phyloP scores from a whole-genome alignment of 106 monocot genomes.

The Amphibolis antarctica region DNA sequence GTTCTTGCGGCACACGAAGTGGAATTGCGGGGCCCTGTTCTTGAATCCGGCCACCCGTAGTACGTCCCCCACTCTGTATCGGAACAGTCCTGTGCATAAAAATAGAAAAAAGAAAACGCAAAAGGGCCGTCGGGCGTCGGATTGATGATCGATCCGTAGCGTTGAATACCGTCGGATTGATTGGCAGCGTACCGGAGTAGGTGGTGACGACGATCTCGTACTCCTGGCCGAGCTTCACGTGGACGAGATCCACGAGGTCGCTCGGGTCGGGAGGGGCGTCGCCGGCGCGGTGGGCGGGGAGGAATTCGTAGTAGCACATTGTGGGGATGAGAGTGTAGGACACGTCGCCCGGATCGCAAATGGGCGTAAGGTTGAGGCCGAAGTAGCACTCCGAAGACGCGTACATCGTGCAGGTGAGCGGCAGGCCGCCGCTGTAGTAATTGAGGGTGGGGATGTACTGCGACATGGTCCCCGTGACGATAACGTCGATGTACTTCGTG shows the following conservation, averaged over 20 bases:
- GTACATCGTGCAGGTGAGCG: slow-evolving; percentile 80
- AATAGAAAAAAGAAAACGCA: not conserved
- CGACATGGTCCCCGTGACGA: slow-evolving; percentile 83
- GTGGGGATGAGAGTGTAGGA: slow-evolving; percentile 76
- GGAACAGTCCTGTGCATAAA: slow-evolving; percentile 39
- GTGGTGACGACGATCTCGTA: slow-evolving; percentile 94
- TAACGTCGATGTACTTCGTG: slow-evolving; percentile 76
- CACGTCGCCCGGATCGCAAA: slow-evolving; percentile 64
- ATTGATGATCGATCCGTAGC: too few species aligned
- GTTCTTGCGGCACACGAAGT: slow-evolving; percentile 65
- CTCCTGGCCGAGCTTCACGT: slow-evolving; percentile 64
- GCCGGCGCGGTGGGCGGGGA: slow-evolving; percentile 21
- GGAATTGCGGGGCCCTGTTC: slow-evolving; percentile 78
- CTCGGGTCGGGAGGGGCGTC: not conserved
- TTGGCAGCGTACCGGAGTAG: slow-evolving; percentile 43
- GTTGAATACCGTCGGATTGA: too few species aligned
- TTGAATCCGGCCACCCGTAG: slow-evolving; percentile 65
- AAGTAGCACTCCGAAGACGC: slow-evolving; percentile 92
- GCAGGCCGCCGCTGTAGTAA: slow-evolving; percentile 57
- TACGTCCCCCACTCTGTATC: slow-evolving; percentile 82
- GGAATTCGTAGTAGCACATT: slow-evolving; percentile 84
- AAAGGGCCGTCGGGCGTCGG: too few species aligned
- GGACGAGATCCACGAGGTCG: slow-evolving; percentile 58
- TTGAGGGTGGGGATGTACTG: slow-evolving; percentile 83
- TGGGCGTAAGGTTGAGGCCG: slow-evolving; percentile 73